These are phyloP conservation scores for Noccaea bulbosa DNA, from an alignment of 345 rosid species.

Conservation along the genomic window DNA sequence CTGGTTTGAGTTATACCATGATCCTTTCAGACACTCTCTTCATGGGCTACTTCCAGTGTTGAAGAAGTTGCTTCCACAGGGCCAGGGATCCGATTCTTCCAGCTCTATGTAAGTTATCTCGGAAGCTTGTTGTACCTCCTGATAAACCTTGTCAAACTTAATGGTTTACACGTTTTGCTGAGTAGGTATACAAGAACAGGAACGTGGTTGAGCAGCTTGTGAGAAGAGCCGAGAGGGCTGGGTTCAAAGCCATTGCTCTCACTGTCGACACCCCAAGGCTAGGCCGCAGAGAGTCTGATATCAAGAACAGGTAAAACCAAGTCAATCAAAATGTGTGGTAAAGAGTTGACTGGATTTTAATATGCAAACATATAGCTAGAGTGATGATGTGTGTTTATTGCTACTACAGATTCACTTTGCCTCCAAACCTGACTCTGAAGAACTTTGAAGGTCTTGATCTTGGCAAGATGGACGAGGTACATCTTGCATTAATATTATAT, in stretches of 20 bases:
- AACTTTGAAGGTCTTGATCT: slow-evolving; percentile 95
- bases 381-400: not conserved
- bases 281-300: slow-evolving; percentile 91
- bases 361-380: not conserved
- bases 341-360: not conserved
- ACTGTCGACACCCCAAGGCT: slow-evolving; percentile 94
- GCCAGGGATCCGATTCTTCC: slow-evolving; percentile 85
- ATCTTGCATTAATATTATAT: slow-evolving; percentile 1
- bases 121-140: not conserved
- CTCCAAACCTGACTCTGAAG: slow-evolving; percentile 82
- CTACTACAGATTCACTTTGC: slow-evolving; percentile 68
- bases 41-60: slow-evolving; percentile 91
- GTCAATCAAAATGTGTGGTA: not conserved
- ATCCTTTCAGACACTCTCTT: slow-evolving; percentile 71
- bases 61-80: slow-evolving; percentile 97
- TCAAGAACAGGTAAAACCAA: slow-evolving; percentile 71
- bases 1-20: slow-evolving; percentile 13
- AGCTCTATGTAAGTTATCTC: slow-evolving; percentile 72
- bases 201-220: slow-evolving; percentile 83
- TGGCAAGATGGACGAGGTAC: slow-evolving; percentile 83
- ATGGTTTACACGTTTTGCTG: slow-evolving; percentile 17
- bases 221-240: slow-evolving; percentile 90
- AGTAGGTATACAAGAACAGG: slow-evolving; percentile 76
- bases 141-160: slow-evolving; percentile 23
- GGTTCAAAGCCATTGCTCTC: slow-evolving; percentile 94